Evolutionary conservation across 192 early-diverging fungal species (phyloP), one percentile per base, ranked within the genome.

Genomic region (Gigaspora rosea): DNA sequence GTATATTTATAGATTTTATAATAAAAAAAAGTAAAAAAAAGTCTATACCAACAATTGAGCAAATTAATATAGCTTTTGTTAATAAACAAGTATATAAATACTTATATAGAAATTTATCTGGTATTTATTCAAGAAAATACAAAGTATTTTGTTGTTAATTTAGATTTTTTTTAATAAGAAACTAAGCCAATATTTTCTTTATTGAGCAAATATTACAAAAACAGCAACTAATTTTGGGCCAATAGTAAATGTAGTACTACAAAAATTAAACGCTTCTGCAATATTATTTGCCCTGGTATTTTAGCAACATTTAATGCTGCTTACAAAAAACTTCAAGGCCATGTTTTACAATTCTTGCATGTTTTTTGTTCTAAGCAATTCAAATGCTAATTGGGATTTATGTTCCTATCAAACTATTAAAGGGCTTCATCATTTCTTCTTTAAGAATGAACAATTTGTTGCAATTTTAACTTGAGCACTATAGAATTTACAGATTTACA

Each of bases 391-490:
- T 64, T 33, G 6, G 13, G 35, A 64, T 41, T 46, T 46, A 1
- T 64, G 33, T 36, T 64, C 35, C 15, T 64, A 69, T 69, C 20
- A 69, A 50, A 69, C 11, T 69, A 69, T 69, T 69, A 48, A 8
- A 50, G 48, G 51, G 48, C 32, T 46, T 50, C 11, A 48, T 32
- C 13, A 46, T 46, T 2, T 32, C 32, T 64, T 64, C 7, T 8
- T 64, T 32, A 64, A 64, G 64, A 66, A 66, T 66, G 5, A 3
- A 11, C 36, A 46, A n/a, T 66, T 66, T 66, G 47, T 47, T 11
- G 22, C n/a, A 66, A 66, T 66, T n/a, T 66, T 16, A 47, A 12
- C 36, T 46, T 27, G 36, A 66, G 10, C 46, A 41, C 18, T 47
- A 46, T 46, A 36, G 13, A 66, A 66, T 46, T 66, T 46, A 13